phyloP scores from a whole-genome alignment of 179 eudicot genomes.

The Amaranthus tricolor region DNA sequence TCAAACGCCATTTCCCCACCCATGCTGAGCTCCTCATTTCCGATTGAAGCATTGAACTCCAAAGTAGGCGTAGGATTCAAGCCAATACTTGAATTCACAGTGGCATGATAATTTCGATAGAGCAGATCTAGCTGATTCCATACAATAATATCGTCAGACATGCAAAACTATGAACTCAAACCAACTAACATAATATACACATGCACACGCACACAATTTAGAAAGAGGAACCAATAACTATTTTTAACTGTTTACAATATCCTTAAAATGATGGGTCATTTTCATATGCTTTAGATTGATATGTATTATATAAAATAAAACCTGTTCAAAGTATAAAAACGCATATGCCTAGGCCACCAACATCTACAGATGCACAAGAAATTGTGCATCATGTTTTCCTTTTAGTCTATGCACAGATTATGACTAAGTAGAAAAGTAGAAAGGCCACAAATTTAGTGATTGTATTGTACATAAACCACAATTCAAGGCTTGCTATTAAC shows the following conservation, averaged over 20 bases:
- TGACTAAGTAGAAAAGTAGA: background rate
- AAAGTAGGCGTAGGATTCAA: conserved; percentile 74
- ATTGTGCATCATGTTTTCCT: background rate
- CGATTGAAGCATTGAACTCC: conserved; percentile 71
- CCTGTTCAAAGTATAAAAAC: background rate
- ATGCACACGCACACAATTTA: background rate
- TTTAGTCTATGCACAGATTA: background rate
- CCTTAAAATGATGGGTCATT: background rate
- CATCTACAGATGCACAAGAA: background rate
- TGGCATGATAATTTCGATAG: conserved; percentile 66
- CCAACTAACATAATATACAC: background rate
- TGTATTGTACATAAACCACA: too few relatives aligned
- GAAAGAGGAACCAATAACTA: background rate
- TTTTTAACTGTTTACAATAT: background rate
- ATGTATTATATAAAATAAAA: background rate
- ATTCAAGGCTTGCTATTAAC: too few relatives aligned
- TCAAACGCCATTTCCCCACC: conserved; percentile 92
- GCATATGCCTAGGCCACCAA: background rate
- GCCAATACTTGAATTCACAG: conserved; percentile 67
- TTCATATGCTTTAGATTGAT: background rate
- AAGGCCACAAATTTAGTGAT: background rate
- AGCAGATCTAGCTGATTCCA: conserved; percentile 74
- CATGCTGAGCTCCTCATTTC: conserved; percentile 54
- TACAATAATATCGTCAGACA: conserved; percentile 10
- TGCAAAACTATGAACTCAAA: background rate